Percentiles rank a stretch among this genome's conserved stretches.
Evolutionary conservation across 441 rosid species (phyloP).

Genomic region (Melastoma candidum): DNA sequence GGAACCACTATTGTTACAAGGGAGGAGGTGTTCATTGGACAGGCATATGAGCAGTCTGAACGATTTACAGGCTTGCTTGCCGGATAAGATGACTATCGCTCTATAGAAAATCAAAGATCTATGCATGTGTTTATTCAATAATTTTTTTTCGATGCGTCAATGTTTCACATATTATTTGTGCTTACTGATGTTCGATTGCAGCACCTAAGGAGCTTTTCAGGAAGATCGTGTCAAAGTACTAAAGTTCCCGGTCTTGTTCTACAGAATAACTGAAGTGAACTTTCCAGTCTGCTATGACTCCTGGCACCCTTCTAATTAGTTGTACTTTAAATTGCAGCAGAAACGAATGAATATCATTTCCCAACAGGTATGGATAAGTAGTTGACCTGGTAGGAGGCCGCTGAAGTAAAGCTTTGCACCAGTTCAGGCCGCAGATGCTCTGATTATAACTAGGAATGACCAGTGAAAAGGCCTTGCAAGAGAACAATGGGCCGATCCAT

Average conservation of each 20-base stretch:
- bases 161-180: not conserved
- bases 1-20: constrained; percentile 22
- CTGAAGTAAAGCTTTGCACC: too few species aligned
- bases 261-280: too few species aligned
- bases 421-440: too few species aligned
- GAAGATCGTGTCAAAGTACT: constrained; percentile 55
- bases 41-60: constrained; percentile 82
- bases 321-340: too few species aligned
- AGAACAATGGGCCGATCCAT: too few species aligned
- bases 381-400: too few species aligned
- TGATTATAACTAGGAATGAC: too few species aligned
- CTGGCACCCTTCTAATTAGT: too few species aligned
- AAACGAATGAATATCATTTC: too few species aligned
- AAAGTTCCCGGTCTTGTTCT: not conserved
- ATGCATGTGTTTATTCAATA: not conserved
- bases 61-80: constrained; percentile 73
- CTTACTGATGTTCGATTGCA: constrained; percentile 19
- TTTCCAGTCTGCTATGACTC: too few species aligned
- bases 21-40: constrained; percentile 43
- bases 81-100: constrained; percentile 25
- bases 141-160: not conserved
- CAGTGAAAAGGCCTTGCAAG: too few species aligned
- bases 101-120: not conserved
- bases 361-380: too few species aligned
- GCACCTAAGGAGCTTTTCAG: constrained; percentile 77